These are phyloP conservation scores for Helenozyma baotianmanensis DNA, from an alignment of 805 yeast genomes.

Conservation along the genomic window DNA sequence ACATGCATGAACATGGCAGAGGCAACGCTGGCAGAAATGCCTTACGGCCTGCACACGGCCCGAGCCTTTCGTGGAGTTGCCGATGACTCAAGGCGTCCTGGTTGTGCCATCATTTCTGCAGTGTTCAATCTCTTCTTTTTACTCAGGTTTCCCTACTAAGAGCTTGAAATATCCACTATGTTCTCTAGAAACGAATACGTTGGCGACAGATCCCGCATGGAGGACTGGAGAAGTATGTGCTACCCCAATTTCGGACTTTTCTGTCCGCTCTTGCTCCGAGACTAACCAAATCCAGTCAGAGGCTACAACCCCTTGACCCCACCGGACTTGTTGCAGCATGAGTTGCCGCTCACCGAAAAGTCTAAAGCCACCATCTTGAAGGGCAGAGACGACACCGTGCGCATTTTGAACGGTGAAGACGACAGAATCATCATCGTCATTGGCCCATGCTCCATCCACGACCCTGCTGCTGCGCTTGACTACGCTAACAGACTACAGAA, in stretches of 20 bases:
- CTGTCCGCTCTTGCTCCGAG: not conserved
- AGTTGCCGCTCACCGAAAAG: conserved; percentile 59
- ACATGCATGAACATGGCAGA: too few relatives aligned
- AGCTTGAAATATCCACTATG: conserved; percentile 54
- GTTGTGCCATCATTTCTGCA: too few relatives aligned
- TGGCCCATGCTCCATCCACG: conserved; percentile 98
- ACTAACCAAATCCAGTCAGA: conserved; percentile 31
- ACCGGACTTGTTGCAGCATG: conserved; percentile 86
- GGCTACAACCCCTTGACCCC: conserved; percentile 95
- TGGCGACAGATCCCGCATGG: conserved; percentile 75
- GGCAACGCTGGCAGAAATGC: too few relatives aligned
- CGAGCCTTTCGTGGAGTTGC: too few relatives aligned
- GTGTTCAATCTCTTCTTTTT: too few relatives aligned
- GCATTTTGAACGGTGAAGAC: conserved; percentile 67
- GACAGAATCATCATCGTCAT: conserved; percentile 85
- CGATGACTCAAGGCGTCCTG: too few relatives aligned
- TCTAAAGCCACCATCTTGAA: conserved; percentile 60
- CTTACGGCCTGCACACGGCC: too few relatives aligned
- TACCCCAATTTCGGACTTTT: not conserved
- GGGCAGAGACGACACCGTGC: conserved; percentile 77
- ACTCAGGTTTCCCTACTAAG: too few relatives aligned
- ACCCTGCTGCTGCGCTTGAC: conserved; percentile 82
- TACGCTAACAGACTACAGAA: conserved; percentile 69
- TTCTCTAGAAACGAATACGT: conserved; percentile 78
- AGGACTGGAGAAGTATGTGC: conserved; percentile 47